Conservation (phyloP, 805 yeast genomes). For the Isabelozyma rhagii region DNA sequence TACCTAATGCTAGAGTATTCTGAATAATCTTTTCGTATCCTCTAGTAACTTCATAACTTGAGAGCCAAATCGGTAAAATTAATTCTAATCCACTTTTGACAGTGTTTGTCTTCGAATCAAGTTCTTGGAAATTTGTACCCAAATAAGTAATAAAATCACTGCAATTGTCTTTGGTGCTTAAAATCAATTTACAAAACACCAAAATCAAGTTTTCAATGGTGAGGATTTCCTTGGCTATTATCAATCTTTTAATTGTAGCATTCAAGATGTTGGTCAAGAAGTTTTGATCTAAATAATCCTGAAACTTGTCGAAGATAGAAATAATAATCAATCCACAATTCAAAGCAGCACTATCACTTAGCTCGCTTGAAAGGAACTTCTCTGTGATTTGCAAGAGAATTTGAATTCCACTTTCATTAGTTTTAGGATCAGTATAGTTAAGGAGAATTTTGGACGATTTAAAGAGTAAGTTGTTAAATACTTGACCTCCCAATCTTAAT, state of each 20-base stretch:
- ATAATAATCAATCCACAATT: slow-evolving; percentile 69
- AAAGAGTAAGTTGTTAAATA: slow-evolving; percentile 58
- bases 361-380: slow-evolving; percentile 64
- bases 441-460: slow-evolving; percentile 33
- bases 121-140: slow-evolving; percentile 26
- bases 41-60: slow-evolving; percentile 72
- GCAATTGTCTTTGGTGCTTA: slow-evolving; percentile 47
- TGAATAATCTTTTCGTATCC: slow-evolving; percentile 72
- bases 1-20: slow-evolving; percentile 68
- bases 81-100: slow-evolving; percentile 45
- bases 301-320: slow-evolving; percentile 53
- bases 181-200: slow-evolving; percentile 71
- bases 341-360: slow-evolving; percentile 79
- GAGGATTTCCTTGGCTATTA: slow-evolving; percentile 62
- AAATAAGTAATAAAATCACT: slow-evolving; percentile 61
- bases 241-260: slow-evolving; percentile 68
- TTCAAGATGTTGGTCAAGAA: slow-evolving; percentile 58
- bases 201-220: slow-evolving; percentile 75
- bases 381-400: slow-evolving; percentile 62
- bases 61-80: slow-evolving; percentile 79
- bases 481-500: slow-evolving; percentile 73
- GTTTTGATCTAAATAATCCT: slow-evolving; percentile 30
- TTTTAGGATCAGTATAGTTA: slow-evolving; percentile 26
- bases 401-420: slow-evolving; percentile 46
- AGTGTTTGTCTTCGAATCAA: slow-evolving; percentile 15